Conservation (phyloP, 2,329 filamentous ascomycete species). For the Colletotrichum lentis region DNA sequence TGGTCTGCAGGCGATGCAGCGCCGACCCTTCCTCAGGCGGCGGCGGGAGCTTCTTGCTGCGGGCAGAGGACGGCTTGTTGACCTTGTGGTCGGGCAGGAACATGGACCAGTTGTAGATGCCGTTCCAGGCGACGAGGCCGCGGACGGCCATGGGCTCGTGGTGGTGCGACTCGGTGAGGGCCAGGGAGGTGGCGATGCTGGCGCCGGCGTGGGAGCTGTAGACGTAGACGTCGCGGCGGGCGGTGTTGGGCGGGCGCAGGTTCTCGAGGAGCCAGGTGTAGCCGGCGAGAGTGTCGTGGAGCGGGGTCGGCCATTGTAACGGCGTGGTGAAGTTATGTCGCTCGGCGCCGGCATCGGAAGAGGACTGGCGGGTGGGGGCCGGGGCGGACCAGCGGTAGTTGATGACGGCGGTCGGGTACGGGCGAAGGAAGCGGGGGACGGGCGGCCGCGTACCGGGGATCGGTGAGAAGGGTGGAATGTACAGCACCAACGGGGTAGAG, state of each 20-base stretch:
- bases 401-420: constrained; percentile 61
- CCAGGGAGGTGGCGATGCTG: constrained; percentile 63
- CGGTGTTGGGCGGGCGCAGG: constrained; percentile 49
- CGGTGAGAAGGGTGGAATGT: constrained; percentile 61
- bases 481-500: constrained; percentile 59
- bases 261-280: constrained; percentile 62
- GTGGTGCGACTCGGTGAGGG: constrained; percentile 62
- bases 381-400: constrained; percentile 65
- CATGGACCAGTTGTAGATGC: constrained; percentile 71
- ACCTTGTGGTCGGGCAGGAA: constrained; percentile 63
- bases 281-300: constrained; percentile 64
- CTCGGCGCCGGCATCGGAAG: constrained; percentile 26
- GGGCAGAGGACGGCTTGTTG: constrained; percentile 44
- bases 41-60: constrained; percentile 32
- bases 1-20: constrained; percentile 49
- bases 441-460: constrained; percentile 41
- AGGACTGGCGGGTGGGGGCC: constrained; percentile 20
- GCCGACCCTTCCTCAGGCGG: constrained; percentile 47
- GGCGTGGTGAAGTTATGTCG: constrained; percentile 40
- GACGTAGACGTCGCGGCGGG: constrained; percentile 55
- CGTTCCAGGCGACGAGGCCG: constrained; percentile 65
- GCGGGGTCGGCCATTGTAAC: constrained; percentile 62
- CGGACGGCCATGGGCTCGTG: constrained; percentile 57
- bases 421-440: constrained; percentile 53
- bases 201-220: constrained; percentile 68